Base-by-base conservation (phyloP, 768 basidiomycete species). In the Hypsizygus marmoreus region DNA sequence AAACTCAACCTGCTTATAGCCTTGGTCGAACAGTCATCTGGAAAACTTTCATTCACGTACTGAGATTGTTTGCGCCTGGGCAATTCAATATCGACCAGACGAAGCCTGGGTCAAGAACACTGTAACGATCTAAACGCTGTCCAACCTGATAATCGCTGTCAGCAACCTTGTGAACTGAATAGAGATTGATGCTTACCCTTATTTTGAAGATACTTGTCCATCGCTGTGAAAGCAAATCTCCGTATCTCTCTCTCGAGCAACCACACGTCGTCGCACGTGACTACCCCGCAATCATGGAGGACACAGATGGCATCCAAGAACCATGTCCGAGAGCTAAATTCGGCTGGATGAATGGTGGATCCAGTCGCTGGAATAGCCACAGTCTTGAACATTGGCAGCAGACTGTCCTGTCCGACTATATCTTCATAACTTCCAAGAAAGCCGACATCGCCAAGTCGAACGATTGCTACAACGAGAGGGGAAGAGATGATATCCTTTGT, bases 261-360 rank as follows among this genome's bases (percentile, higher is more conserved):
- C 73, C 72, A 73, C 16, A 69, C 71, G 65, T 77, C 75, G 40
- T 76, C 72, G 56, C 75, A 77, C 29, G 68, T 68, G 14, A 75
- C 60, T 8, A 76, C 71, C 6, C 72, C 73, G 49, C 73, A 75
- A 47, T 77, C 75, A 53, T 75, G 69, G 49, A 77, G 56, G n/a
- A 70, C 66, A 35, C 67, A 67, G 12, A 76, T 71, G 16, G 70
- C 73, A 28, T 75, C 73, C 14, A 76, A 55, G 47, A 77, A 77
- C 74, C 74, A 77, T n/a, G 68, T 64, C 28, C 75, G 60, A 2
- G 72, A 73, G 52, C 68, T 72, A 53, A 75, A 75, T 42, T 75
- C 75, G 14, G 57, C 56, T 14, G 56, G 55, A 28, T 59, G 62
- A 4, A 50, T 57, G 12, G 56, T 52, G 24, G 61, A 63, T 23